These are phyloP conservation scores for Cordyceps tenuipes DNA, from an alignment of 2,329 filamentous ascomycete species.

Conservation along the genomic window DNA sequence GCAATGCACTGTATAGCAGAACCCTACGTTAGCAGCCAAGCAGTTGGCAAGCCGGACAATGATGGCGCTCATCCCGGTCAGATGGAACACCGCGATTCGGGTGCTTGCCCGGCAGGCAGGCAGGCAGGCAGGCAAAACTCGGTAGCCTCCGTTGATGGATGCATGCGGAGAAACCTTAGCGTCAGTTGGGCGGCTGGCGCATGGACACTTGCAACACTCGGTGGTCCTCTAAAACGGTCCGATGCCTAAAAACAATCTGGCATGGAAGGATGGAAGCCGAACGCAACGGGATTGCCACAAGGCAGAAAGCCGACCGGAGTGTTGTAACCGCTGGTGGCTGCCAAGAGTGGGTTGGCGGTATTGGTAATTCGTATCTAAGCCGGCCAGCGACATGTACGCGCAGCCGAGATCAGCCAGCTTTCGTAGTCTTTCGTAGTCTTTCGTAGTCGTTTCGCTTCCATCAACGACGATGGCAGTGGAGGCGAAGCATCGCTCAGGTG, in stretches of 20 bases:
- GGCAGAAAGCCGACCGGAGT: not conserved
- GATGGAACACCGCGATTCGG: not conserved
- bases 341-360: not conserved
- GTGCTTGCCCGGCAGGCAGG: not conserved
- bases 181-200: not conserved
- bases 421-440: too few species aligned
- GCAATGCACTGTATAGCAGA: not conserved
- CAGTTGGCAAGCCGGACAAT: not conserved
- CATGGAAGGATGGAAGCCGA: not conserved
- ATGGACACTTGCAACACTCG: not conserved
- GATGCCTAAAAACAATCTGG: not conserved
- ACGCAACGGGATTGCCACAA: not conserved
- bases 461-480: not conserved
- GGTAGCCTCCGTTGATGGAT: slow-evolving; percentile 1
- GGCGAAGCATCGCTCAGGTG: not conserved
- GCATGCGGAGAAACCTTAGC: not conserved
- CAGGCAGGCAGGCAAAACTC: not conserved
- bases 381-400: too few species aligned
- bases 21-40: not conserved
- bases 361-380: not conserved
- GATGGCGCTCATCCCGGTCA: not conserved
- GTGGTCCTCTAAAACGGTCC: not conserved
- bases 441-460: not conserved
- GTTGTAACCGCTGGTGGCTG: slow-evolving; percentile 1
- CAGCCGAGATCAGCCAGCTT: too few species aligned